A percentile compares a stretch with the other conserved stretches of the same genome.
Evolutionary conservation across 2,329 filamentous ascomycete genomes (phyloP).

Genomic region (Penicillium polonicum): DNA sequence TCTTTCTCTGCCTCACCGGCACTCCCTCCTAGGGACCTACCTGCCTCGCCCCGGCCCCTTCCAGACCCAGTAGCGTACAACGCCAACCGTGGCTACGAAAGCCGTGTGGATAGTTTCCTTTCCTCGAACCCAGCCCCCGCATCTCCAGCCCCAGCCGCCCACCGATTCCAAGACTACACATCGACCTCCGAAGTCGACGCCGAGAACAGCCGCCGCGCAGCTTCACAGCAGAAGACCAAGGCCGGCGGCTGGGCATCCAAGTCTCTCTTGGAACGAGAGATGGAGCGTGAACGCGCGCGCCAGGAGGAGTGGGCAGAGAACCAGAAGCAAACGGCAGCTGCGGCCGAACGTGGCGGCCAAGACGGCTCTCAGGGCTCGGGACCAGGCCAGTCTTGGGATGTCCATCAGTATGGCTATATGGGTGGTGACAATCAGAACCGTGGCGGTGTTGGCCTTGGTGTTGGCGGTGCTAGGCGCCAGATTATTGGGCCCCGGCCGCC

Average conservation of each 20-base stretch:
- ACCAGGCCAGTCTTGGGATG: constrained; percentile 56
- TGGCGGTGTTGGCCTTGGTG: constrained; percentile 50
- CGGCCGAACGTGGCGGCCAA: constrained; percentile 42
- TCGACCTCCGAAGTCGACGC: constrained; percentile 56
- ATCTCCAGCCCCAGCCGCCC: constrained; percentile 39
- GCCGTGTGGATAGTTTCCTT: constrained; percentile 57
- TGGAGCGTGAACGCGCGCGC: constrained; percentile 65
- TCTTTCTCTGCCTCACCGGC: constrained; percentile 9
- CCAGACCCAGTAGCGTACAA: constrained; percentile 47
- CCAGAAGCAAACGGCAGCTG: constrained; percentile 53
- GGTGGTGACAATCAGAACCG: constrained; percentile 63
- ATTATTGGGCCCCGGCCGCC: constrained; percentile 62
- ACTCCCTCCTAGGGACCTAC: constrained; percentile 19
- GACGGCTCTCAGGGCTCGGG: constrained; percentile 49
- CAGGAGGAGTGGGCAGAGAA: constrained; percentile 65
- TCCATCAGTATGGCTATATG: constrained; percentile 64
- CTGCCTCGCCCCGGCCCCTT: constrained; percentile 42
- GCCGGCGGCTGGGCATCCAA: constrained; percentile 62
- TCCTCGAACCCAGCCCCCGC: constrained; percentile 54
- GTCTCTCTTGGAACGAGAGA: constrained; percentile 63
- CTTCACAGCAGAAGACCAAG: constrained; percentile 57
- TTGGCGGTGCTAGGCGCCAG: constrained; percentile 59
- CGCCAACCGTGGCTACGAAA: constrained; percentile 34
- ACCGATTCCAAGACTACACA: constrained; percentile 47
- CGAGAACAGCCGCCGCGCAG: constrained; percentile 55